These are phyloP conservation scores for Echeveria elegans DNA, from an alignment of 164 flowering plant species.

Conservation along the genomic window DNA sequence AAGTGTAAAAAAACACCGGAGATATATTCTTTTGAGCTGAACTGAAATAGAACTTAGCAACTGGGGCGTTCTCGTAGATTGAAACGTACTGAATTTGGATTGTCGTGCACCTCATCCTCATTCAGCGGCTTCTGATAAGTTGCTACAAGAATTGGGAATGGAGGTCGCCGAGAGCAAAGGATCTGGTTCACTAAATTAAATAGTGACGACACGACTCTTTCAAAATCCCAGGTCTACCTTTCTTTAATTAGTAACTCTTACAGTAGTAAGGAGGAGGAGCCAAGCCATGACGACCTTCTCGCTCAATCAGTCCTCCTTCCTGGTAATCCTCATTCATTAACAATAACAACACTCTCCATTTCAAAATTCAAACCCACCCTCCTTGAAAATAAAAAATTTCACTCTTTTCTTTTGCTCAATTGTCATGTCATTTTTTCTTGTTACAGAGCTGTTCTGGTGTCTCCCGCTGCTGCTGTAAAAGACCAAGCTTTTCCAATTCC, in stretches of 20 bases:
- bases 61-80: neutral
- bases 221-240: neutral
- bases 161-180: neutral
- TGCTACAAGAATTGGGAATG: neutral
- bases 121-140: conserved; percentile 2
- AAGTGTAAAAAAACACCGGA: no score
- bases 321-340: neutral
- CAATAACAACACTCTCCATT: no score
- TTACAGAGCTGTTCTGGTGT: neutral
- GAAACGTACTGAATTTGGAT: neutral
- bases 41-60: no score
- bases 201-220: neutral
- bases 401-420: neutral
- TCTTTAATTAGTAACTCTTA: neutral
- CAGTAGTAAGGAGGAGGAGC: no score
- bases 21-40: no score
- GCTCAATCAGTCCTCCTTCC: conserved; percentile 7
- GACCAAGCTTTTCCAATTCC: conserved; percentile 1
- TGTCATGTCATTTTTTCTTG: no score
- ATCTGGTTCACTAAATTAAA: neutral
- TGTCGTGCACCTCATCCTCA: neutral
- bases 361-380: no score
- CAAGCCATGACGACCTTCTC: neutral
- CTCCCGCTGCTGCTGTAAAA: neutral
- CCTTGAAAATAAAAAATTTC: no score